Evolutionary conservation across 805 yeast species (phyloP), one percentile per base, ranked within the genome.

Genomic region (Suhomyces kilbournensis): DNA sequence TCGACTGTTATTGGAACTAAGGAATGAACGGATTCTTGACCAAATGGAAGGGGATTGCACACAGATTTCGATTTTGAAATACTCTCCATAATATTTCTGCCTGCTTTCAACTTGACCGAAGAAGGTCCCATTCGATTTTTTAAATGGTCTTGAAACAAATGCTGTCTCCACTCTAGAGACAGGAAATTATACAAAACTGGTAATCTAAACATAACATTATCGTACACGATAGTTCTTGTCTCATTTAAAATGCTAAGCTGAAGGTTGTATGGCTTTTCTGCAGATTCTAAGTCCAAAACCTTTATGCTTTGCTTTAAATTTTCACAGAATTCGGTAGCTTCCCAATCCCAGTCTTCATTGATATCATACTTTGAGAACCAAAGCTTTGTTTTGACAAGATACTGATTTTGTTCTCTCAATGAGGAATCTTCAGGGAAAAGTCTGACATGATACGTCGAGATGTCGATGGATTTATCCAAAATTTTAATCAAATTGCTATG

Each of bases 81-180:
- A 2, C 23, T 7, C 9, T 19, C 12, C 7, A 17, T 19, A 4
- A 38, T n/a, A 32, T n/a, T 32, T 32, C 42, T 17, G 42, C 42
- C 42, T 3, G 42, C 20, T 38, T 12, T 15, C 17, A 38, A 38
- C n/a, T 19, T 38, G n/a, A 38, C 17, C n/a, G 23, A 8, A 17
- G 42, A 17, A 9, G 23, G 7, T 38, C 7, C 42, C 23, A 15
- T 35, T 35, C 42, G 22, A 19, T 23, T 9, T 4, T 9, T 38
- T 2, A 17, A 38, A 19, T 38, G 23, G 23, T 38, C n/a, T 38
- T 17, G 12, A 34, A 61, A 58, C 63, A 66, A 63, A 54, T 56
- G 63, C 46, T 55, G 49, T 35, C 71, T 55, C 70, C 70, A 67
- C 9, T 51, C 46, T 22, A 17, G 34, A 3, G 42, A 28, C 42